A percentile compares a stretch with the other conserved stretches of the same genome.
These are phyloP conservation scores for Salix suchowensis DNA, from an alignment of 345 rosid genomes.

Conservation along the genomic window DNA sequence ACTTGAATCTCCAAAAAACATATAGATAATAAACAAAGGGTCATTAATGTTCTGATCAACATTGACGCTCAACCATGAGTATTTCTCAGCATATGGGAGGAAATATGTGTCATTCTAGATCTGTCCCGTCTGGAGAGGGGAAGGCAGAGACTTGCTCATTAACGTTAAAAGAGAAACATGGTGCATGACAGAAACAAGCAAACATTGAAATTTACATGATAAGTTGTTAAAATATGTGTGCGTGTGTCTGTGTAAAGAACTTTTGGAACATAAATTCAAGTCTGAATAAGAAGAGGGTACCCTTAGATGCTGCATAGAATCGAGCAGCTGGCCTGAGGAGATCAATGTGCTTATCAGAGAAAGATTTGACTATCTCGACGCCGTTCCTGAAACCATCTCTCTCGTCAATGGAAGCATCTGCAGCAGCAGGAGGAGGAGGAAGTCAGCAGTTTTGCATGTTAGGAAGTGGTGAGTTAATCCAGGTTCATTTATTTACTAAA, in stretches of 20 bases:
- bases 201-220: not conserved
- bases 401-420: constrained; percentile 40
- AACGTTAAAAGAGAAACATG: not conserved
- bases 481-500: no score
- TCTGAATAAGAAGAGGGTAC: constrained; percentile 23
- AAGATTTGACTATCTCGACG: constrained; percentile 52
- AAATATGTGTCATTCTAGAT: not conserved
- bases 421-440: not conserved
- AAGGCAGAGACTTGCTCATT: not conserved
- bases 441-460: no score
- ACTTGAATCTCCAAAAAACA: not conserved
- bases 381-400: constrained; percentile 34
- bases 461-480: no score
- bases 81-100: not conserved
- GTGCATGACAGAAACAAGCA: not conserved
- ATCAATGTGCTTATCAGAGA: constrained; percentile 58
- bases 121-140: not conserved
- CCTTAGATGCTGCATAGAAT: constrained; percentile 45
- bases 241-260: not conserved
- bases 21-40: not conserved
- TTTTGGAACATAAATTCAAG: not conserved
- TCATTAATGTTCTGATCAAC: not conserved
- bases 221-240: not conserved
- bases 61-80: not conserved
- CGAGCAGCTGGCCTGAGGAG: constrained; percentile 72